Base-by-base conservation (phyloP, 441 rosid genomes). In the Cnidoscolus chayamansa region DNA sequence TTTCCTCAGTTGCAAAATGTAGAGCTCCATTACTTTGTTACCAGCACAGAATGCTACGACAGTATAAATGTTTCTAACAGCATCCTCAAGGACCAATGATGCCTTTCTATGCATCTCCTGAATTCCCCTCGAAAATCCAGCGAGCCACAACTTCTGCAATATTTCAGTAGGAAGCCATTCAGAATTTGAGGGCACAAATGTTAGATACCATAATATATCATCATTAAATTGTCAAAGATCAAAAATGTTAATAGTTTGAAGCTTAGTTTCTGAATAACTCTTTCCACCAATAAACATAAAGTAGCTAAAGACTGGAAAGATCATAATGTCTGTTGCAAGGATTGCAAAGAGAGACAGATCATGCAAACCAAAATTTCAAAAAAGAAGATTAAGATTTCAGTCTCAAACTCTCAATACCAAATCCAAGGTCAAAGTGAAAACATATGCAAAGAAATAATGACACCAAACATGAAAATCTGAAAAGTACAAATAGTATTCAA, bases 11-110 rank as follows among this genome's bases (percentile, higher is more conserved):
- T 95, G 99, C 79, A 86, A 75, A 71, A 90, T 82, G 73, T 95
- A 95, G 74, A 95, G 95, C 84, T 95, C 99, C 99, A 95, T 95
- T 67, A 95, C 99, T 85, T 95, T 93, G 87, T 88, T 91, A 75
- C 98, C 98, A 72, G 98, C 98, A 82, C 98, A 95, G 81, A 93
- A 95, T 76, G 99, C 97, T 68, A 95, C 99, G n/a, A 95, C 99
- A 15, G 99, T 95, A 80, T 95, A 95, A 57, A 95, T 95, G 85
- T 95, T 95, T 78, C 98, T 89, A 71, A 95, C 99, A 68, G 99
- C 94, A 84, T 95, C 98, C 82, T 93, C 98, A 57, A 95, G 98
- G 80, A 95, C 99, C 80, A 95, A 84, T 63, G 98, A 95, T 72
- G 99, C 99, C 86, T 93, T 93, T 82, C 98, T 81, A 78, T 95